Base-by-base conservation (phyloP, 441 rosid species). In the Omphalea diandra region DNA sequence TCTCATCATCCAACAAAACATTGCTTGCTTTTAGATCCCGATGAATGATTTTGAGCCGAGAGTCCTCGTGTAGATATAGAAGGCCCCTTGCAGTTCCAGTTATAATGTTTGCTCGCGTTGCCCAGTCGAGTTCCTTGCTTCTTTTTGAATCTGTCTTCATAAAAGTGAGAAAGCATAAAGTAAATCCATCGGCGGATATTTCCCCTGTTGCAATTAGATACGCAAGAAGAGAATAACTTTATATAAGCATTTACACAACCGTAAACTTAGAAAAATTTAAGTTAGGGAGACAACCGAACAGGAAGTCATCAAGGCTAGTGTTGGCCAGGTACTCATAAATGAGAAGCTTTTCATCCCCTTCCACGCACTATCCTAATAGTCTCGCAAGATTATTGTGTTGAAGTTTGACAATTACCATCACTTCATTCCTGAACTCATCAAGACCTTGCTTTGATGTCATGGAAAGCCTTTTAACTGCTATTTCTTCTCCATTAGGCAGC, bases 301-400 rank as follows among this genome's bases (percentile, higher is more conserved):
- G 69, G 74, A 75, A 75, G 61, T 70, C 69, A 54, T 86, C 85
- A 12, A 86, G 82, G 73, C 88, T 77, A 27, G 77, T 80, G 44
- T 84, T 87, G 14, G 85, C 74, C 73, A 84, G 72, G 75, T 78
- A 83, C 62, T 87, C 88, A 1, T 84, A 87, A 32, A 87, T 81
- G 12, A 87, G 88, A 61, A 87, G 72, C 78, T 80, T 87, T 75
- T 87, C 88, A 14, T 76, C 70, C 65, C 76, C 75, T 59, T 84
- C 86, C 71, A 84, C 60, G 82, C 81, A 83, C 47, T 75, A 87
- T 12, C 91, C 91, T 36, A 87, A 44, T 32, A 87, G 81, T 72
- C 86, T 82, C 0, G 82, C 88, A 18, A 87, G 83, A 67, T 87
- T 87, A 59, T 76, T 82, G 71, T 84, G 88, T 57, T 87, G 91